Conservation (phyloP, 306 rosid species). For the Bauhinia variegata region DNA sequence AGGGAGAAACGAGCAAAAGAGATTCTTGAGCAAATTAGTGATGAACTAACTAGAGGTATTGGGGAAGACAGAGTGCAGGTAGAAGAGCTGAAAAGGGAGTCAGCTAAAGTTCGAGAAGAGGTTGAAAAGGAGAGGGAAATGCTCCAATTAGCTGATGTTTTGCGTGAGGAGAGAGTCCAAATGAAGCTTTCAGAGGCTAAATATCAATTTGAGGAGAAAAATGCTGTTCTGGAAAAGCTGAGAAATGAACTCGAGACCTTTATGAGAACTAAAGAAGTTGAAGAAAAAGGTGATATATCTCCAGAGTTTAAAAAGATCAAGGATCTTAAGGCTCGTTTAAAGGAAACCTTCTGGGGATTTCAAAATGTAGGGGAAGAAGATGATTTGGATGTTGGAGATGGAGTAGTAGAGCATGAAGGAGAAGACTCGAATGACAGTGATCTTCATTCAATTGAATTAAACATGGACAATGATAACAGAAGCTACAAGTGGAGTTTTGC, state of each 20-base stretch:
- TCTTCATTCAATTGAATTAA: constrained; percentile 87
- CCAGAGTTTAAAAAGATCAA: constrained; percentile 52
- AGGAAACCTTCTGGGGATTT: constrained; percentile 53
- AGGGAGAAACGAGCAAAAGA: constrained; percentile 89
- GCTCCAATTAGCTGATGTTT: constrained; percentile 88
- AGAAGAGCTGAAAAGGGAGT: constrained; percentile 80
- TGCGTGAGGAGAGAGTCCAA: constrained; percentile 92
- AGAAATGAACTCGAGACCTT: constrained; percentile 67
- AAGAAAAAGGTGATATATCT: constrained; percentile 48
- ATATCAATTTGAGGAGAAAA: constrained; percentile 88
- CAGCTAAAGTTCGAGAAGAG: constrained; percentile 72
- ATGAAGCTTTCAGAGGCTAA: constrained; percentile 97
- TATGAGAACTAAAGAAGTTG: constrained; percentile 46
- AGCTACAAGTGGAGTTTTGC: constrained; percentile 71
- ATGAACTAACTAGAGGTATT: constrained; percentile 76
- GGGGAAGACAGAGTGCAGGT: constrained; percentile 84
- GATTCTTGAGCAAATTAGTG: constrained; percentile 79
- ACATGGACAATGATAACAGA: constrained; percentile 67
- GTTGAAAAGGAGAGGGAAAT: constrained; percentile 90
- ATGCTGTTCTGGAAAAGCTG: constrained; percentile 69
- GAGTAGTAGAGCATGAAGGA: constrained; percentile 49
- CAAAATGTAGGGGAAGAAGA: constrained; percentile 41
- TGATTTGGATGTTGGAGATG: constrained; percentile 45
- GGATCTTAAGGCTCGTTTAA: constrained; percentile 75
- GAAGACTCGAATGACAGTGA: constrained; percentile 69